Base-by-base conservation (phyloP, 2,329 filamentous ascomycete genomes). In the Elsinoe arachidis region DNA sequence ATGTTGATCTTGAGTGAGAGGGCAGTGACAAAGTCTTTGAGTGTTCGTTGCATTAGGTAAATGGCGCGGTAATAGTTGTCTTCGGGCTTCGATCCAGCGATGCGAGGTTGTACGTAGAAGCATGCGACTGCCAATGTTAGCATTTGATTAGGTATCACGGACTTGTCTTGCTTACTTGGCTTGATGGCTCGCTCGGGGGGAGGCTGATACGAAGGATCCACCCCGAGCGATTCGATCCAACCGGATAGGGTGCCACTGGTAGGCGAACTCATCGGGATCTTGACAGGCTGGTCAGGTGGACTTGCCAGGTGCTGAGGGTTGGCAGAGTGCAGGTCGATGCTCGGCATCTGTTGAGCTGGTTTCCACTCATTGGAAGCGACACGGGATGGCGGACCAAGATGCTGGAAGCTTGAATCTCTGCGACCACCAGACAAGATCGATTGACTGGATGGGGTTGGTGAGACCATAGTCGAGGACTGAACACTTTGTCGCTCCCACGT, bases 211-310 rank as follows among this genome's bases (percentile, higher is more conserved):
- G 80, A 81, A 14, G 85, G 77, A 68, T 97, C 93, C n/a, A 97
- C 89, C 33, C 90, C 93, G 6, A 96, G 74, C 1, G 90, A 90
- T 68, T 96, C 90, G 61, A 97, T 93, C 85, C 87, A 96, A 5
- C 88, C 87, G 60, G 83, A 86, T 26, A 90, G 75, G 21, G 80
- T 82, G 9, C 85, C 85, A 35, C 81, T 75, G 19, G 83, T 80
- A 55, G 85, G 82, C 0, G 77, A 78, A 63, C 79, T 77, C 43
- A 67, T 71, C 63, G 76, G 76, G n/a, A 82, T 69, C 62, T 78
- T 87, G 69, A 70, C 84, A 67, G 64, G 71, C 37, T 77, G 79
- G 71, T 72, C 78, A 61, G 77, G 74, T 17, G 77, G 75, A 53
- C 71, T 76, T 10, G 70, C 75, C 39, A 72, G 64, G 56, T 72